Evolutionary conservation across 225 moss, liverwort and hornwort genomes (phyloP).

Genomic region (Bryoerythrophyllum caledonicum): DNA sequence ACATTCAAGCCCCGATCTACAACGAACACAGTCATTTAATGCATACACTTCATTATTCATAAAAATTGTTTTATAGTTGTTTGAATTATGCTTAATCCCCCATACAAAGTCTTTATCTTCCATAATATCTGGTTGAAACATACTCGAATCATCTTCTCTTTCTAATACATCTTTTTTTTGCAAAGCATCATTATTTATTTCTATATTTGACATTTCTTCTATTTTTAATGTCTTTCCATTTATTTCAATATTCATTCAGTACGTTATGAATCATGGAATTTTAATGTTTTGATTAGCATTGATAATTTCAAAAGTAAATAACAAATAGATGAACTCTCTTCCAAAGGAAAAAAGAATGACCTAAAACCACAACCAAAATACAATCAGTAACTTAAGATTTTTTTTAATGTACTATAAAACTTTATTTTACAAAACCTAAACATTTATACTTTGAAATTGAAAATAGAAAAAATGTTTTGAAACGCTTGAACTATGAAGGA

Average conservation of each 20-base stretch:
- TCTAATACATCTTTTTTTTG: not conserved
- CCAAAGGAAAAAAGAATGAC: not conserved
- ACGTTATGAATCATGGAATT: too few species aligned
- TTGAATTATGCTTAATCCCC: constrained; percentile 33
- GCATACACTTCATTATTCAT: constrained; percentile 37
- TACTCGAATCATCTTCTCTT: not conserved
- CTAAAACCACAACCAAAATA: not conserved
- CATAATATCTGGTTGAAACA: not conserved
- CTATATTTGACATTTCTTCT: not conserved
- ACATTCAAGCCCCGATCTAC: constrained; percentile 30
- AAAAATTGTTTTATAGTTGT: constrained; percentile 24
- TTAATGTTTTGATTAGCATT: rapidly evolving
- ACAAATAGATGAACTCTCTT: rapidly evolving
- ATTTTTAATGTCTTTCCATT: not conserved
- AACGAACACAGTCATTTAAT: constrained; percentile 45
- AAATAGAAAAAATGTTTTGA: not conserved
- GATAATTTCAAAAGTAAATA: not conserved
- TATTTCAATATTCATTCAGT: not conserved
- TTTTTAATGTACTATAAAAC: too few species aligned
- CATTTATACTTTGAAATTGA: not conserved
- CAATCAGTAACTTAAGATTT: not conserved
- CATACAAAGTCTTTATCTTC: constrained; percentile 17
- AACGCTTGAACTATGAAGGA: not conserved
- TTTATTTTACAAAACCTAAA: too few species aligned
- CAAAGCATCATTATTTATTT: not conserved